Base-by-base conservation (phyloP, 345 rosid genomes). In the Nephelium lappaceum region DNA sequence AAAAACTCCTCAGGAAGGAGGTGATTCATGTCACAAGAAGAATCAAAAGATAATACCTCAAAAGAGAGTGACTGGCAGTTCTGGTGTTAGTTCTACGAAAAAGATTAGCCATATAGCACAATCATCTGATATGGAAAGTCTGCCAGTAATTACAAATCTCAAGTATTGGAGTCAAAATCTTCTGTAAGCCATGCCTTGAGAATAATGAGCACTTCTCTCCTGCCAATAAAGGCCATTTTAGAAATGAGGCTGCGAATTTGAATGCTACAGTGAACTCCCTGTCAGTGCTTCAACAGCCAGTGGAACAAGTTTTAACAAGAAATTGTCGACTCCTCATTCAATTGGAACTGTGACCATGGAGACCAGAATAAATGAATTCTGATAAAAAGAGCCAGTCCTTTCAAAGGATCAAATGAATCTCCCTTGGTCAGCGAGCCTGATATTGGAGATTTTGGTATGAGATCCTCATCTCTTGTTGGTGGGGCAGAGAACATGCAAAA, bases 21-120 rank as follows among this genome's bases (percentile, higher is more conserved):
- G 72, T 49, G 87, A 74, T 38, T 75, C 77, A 76, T 74, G 38
- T 57, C 67, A 71, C 83, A 72, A 66, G 75, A 83, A 64, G 86
- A 77, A 36, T 73, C 84, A 53, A 78, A 79, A 57, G 75, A 75
- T 68, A 57, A 77, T 86, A 79, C 84, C 81, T 57, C 81, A 87
- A 74, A 86, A 81, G 64, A 83, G 82, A 77, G 78, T 79, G 81
- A 68, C 67, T 15, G 82, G 85, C 68, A 81, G 75, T 79, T 81
- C 86, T 21, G 41, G 68, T 73, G 77, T 80, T 45, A 55, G 78
- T 72, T 68, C 84, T 53, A 81, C 72, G 77, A 76, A 11, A 72
- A 87, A 81, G 83, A 69, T 61, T 65, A 80, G 76, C 58, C 82
- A 43, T 68, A 82, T 75, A 80, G 71, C 76, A 58, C 84, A 81